These are phyloP conservation scores for Warburgia ugandensis DNA, from an alignment of 164 flowering plant genomes.

Conservation along the genomic window DNA sequence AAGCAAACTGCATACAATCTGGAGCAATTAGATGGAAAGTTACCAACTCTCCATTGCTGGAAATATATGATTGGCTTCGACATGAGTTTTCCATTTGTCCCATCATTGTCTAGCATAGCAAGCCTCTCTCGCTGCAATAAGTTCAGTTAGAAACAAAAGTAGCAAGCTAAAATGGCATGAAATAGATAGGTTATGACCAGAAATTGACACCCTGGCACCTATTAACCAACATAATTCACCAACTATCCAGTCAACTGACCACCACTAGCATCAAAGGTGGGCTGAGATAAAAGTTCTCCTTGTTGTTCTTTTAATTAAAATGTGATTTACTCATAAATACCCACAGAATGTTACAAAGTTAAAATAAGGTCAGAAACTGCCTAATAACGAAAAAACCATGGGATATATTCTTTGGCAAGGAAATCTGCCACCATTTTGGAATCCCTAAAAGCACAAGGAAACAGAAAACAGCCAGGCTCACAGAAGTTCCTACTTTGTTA, in stretches of 20 bases:
- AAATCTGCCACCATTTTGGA: no score
- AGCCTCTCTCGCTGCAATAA: constrained; percentile 67
- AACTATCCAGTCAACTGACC: neutral
- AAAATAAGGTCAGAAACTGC: no score
- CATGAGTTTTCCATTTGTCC: constrained; percentile 42
- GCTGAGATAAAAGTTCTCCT: neutral
- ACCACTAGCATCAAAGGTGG: neutral
- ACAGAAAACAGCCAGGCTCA: no score
- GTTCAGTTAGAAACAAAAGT: neutral
- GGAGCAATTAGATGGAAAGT: neutral
- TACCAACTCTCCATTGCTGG: constrained; percentile 95
- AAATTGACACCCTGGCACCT: neutral
- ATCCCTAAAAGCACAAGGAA: no score
- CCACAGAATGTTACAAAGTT: no score
- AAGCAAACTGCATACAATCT: neutral
- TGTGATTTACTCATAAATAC: no score
- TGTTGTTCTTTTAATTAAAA: no score
- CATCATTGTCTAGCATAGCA: constrained; percentile 42
- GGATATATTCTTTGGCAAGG: no score
- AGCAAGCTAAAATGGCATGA: neutral
- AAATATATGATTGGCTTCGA: constrained; percentile 77
- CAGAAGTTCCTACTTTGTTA: no score
- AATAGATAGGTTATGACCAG: neutral
- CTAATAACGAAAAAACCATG: no score
- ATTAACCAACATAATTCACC: neutral